phyloP scores from a whole-genome alignment of 2,329 filamentous ascomycete genomes.

The Septoria petroselini region DNA sequence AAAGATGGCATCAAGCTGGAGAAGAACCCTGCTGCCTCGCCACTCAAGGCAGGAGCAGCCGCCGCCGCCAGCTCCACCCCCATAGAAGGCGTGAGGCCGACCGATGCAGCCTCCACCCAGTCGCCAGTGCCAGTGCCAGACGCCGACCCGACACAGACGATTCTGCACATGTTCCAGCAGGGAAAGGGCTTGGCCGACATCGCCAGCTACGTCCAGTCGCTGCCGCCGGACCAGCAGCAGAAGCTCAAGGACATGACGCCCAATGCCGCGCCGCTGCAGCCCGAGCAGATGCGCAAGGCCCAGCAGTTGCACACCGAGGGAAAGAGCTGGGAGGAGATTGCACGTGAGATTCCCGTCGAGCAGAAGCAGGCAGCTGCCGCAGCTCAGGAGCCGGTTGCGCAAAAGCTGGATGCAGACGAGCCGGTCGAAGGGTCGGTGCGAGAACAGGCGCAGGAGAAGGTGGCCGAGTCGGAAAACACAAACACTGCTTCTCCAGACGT shows the following conservation, averaged over 20 bases:
- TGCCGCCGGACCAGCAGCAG: conserved; percentile 16
- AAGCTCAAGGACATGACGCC: conserved; percentile 13
- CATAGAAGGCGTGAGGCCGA: conserved; percentile 37
- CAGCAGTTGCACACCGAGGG: conserved; percentile 11
- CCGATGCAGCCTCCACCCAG: conserved; percentile 35
- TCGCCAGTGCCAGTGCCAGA: conserved; percentile 24
- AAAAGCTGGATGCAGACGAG: conserved; percentile 32
- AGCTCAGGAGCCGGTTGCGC: conserved; percentile 33
- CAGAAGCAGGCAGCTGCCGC: conserved; percentile 4
- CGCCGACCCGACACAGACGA: conserved; percentile 21
- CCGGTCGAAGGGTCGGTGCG: conserved; percentile 30
- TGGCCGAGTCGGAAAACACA: conserved; percentile 31
- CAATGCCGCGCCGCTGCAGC: background rate
- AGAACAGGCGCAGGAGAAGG: conserved; percentile 30
- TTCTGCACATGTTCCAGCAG: conserved; percentile 27
- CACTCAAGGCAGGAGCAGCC: conserved; percentile 21
- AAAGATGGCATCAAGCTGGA: conserved; percentile 42
- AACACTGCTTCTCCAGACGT: conserved; percentile 21
- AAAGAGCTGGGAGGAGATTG: conserved; percentile 15
- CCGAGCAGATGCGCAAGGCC: conserved; percentile 2
- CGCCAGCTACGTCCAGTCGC: conserved; percentile 11
- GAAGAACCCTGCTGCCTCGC: conserved; percentile 26
- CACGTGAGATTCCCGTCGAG: conserved; percentile 6
- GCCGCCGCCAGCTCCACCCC: conserved; percentile 23
- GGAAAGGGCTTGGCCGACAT: conserved; percentile 15